Percentiles rank a stretch among this genome's conserved stretches.
Conservation (phyloP, 108 stramenopile genomes). For the Aurantiochytrium sp. region DNA sequence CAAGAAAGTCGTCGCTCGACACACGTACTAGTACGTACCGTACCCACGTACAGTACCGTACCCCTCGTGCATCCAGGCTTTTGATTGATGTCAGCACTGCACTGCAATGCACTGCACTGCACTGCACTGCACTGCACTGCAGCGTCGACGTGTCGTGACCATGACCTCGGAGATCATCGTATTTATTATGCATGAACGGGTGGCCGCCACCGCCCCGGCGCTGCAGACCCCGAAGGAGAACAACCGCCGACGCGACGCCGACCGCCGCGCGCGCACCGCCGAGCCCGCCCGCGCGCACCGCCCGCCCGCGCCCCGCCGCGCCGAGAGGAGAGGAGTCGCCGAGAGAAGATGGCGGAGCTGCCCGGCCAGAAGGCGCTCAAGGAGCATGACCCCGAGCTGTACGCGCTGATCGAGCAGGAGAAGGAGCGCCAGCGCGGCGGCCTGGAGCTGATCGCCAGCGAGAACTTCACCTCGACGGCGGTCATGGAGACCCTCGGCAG, state of each 20-base stretch:
- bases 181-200: not conserved
- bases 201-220: not conserved
- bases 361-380: slow-evolving; percentile 78
- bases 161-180: not conserved
- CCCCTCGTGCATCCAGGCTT: not conserved
- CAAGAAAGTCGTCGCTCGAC: too few relatives aligned
- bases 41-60: not conserved
- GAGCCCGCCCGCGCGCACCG: too few relatives aligned
- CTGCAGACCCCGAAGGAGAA: too few relatives aligned
- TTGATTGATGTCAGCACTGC: not conserved
- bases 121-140: not conserved
- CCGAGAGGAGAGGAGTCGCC: too few relatives aligned
- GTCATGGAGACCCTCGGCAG: slow-evolving; percentile 98
- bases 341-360: slow-evolving; percentile 32
- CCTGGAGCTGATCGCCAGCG: slow-evolving; percentile 96
- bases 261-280: too few relatives aligned
- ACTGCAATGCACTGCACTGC: not conserved
- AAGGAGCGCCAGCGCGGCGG: slow-evolving; percentile 87
- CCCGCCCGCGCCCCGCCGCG: too few relatives aligned
- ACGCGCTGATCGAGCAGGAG: slow-evolving; percentile 90
- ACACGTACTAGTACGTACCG: too few relatives aligned
- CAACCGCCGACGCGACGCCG: too few relatives aligned
- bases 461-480: slow-evolving; percentile 97
- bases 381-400: slow-evolving; percentile 90
- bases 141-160: not conserved